These are phyloP conservation scores for Linanthus parryae DNA, from an alignment of 148 eudicot genomes.

Conservation along the genomic window DNA sequence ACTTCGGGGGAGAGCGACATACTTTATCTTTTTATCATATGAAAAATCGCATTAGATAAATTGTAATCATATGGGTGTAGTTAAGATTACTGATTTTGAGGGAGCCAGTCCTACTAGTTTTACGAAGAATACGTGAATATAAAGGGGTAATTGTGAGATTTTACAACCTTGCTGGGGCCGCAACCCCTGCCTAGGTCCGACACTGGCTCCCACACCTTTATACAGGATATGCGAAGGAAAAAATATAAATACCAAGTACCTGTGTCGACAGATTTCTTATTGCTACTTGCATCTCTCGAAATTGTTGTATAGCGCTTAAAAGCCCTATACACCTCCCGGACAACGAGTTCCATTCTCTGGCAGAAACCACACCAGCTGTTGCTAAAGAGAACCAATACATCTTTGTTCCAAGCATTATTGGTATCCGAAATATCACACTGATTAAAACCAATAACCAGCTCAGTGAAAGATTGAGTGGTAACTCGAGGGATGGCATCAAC, in stretches of 20 bases:
- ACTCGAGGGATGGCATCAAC: slow-evolving; percentile 62
- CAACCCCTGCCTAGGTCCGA: no score
- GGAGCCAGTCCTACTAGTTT: no score
- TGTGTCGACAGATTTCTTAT: slow-evolving; percentile 22
- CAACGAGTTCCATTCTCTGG: slow-evolving; percentile 79
- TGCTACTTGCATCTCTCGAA: slow-evolving; percentile 27
- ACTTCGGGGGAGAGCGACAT: no score
- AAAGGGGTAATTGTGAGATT: no score
- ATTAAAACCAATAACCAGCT: slow-evolving; percentile 59
- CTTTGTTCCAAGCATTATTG: slow-evolving; percentile 43
- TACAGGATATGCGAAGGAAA: neutral
- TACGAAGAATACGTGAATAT: no score
- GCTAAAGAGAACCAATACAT: slow-evolving; percentile 78
- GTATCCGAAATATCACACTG: slow-evolving; percentile 30
- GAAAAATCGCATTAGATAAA: no score
- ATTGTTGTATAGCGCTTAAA: slow-evolving; percentile 44
- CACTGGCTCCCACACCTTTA: neutral
- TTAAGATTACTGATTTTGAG: no score
- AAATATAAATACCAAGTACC: slow-evolving; percentile 28
- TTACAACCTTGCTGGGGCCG: no score
- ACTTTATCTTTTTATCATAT: no score
- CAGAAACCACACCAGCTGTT: slow-evolving; percentile 91
- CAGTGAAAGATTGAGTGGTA: slow-evolving; percentile 45
- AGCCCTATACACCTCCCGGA: slow-evolving; percentile 76
- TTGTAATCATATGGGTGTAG: no score